A percentile compares a stretch with the other conserved stretches of the same genome.
Conservation (phyloP, 1,284 basidiomycete species). For the Fistulina hepatica region DNA sequence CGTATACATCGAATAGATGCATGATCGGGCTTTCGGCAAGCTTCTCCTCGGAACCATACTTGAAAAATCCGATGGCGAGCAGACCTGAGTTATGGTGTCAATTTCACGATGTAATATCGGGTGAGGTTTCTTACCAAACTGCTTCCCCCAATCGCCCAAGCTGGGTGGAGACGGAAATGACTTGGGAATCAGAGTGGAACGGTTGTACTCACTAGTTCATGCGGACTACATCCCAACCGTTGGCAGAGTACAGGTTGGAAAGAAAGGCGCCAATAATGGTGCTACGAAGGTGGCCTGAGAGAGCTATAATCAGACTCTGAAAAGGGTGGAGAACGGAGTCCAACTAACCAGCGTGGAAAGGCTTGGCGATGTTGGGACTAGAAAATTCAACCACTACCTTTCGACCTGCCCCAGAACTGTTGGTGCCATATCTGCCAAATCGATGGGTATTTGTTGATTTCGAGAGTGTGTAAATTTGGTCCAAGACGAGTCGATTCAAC, state of each 20-base stretch:
- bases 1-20: constrained; percentile 15
- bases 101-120: not conserved
- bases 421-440: constrained; percentile 5
- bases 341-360: constrained; percentile 14
- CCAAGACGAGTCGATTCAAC: constrained; percentile 4
- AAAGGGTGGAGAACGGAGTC: too few species aligned
- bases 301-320: too few species aligned
- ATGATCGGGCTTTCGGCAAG: constrained; percentile 10
- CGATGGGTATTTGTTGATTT: constrained; percentile 1
- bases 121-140: constrained; percentile 9
- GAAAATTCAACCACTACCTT: constrained; percentile 11
- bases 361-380: constrained; percentile 13
- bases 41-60: constrained; percentile 12
- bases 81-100: constrained; percentile 5
- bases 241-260: constrained; percentile 10
- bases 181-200: not conserved
- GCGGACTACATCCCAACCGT: constrained; percentile 8
- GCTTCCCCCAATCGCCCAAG: constrained; percentile 15
- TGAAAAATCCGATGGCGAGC: constrained; percentile 10
- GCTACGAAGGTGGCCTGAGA: constrained; percentile 14
- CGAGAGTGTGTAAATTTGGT: constrained; percentile 5
- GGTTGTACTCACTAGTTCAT: constrained; percentile 14
- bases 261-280: constrained; percentile 14
- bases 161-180: not conserved
- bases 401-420: constrained; percentile 7